Evolutionary conservation across 1,284 basidiomycete species (phyloP).

Genomic region (Rhizoctonia solani): DNA sequence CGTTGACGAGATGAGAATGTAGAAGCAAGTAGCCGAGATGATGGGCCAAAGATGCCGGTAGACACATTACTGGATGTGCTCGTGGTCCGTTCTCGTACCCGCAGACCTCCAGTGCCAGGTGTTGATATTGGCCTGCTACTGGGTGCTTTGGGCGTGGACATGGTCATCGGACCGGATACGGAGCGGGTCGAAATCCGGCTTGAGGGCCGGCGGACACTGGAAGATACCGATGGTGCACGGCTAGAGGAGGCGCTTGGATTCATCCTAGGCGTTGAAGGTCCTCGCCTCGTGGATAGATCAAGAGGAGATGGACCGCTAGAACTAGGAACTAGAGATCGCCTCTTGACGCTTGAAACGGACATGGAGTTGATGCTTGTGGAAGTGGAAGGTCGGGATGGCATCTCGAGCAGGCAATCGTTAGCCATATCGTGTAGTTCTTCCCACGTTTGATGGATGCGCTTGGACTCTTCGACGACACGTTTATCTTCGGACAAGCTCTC

Average conservation of each 20-base stretch:
- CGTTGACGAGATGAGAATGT: slow-evolving; percentile 82
- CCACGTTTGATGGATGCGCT: slow-evolving; percentile 75
- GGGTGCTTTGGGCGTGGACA: slow-evolving; percentile 20
- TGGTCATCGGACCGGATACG: slow-evolving; percentile 40
- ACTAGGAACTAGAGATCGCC: slow-evolving; percentile 19
- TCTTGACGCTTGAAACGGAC: slow-evolving; percentile 48
- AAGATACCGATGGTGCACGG: neutral
- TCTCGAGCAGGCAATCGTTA: slow-evolving; percentile 62
- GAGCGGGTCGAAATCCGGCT: slow-evolving; percentile 40
- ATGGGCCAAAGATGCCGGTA: slow-evolving; percentile 11
- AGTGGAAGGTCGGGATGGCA: slow-evolving; percentile 59
- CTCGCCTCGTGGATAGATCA: slow-evolving; percentile 26
- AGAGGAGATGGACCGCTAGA: slow-evolving; percentile 25
- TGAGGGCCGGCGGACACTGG: slow-evolving; percentile 30
- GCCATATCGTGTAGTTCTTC: slow-evolving; percentile 77
- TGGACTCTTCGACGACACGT: slow-evolving; percentile 61
- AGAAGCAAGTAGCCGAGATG: slow-evolving; percentile 56
- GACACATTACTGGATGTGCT: slow-evolving; percentile 38
- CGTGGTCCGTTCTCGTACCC: slow-evolving; percentile 30
- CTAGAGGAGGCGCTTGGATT: neutral
- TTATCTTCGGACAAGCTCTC: slow-evolving; percentile 50
- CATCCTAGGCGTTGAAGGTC: slow-evolving; percentile 22
- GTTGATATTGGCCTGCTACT: neutral
- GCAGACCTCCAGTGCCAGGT: neutral
- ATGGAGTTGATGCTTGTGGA: slow-evolving; percentile 57